Base-by-base conservation (phyloP, 2,329 filamentous ascomycete genomes). In the Fusarium concolor region DNA sequence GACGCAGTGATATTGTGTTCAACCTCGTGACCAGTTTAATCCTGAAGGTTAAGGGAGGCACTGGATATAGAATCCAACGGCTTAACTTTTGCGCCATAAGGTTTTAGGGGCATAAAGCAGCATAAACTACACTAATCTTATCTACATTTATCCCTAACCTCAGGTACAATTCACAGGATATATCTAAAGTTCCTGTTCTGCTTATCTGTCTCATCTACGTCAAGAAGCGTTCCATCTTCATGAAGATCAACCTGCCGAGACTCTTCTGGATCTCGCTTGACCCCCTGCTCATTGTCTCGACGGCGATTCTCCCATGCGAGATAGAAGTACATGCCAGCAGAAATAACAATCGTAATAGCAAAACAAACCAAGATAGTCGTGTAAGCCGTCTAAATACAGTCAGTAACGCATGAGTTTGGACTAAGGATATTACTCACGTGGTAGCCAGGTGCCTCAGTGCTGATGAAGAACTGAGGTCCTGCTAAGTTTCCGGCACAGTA, bases 381-480 rank as follows among this genome's bases (percentile, higher is more conserved):
- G 1, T 62, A 62, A 7, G 58, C 58, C 0, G 58, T 62, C 58
- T 62, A 0, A 1, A 26, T 0, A 2, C 4, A 1, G 4, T 61
- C 17, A 61, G 57, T 0, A 1, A 22, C 5, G 1, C 6, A 1
- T 8, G 0, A 4, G 1, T 6, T 6, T 6, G 4, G 1, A n/a
- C 11, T 0, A 5, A 10, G 11, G 0, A 2, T 22, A 3, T 10
- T 0, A 29, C 57, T 53, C 3, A 62, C 58, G 2, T 61, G 56
- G 26, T 62, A 61, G 10, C 22, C 7, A 1, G 58, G 58, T 0
- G 58, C 58, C 6, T 62, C 58, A 0, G 56, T 54, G 17, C 39
- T 61, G 10, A 62, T 62, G 11, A 62, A 62, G 33, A 62, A 61
- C 6, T 62, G 58, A 12, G 58, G 58, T 1, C 58, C 58, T 2